A percentile compares a stretch with the other conserved stretches of the same genome.
Conservation (phyloP, 2,329 filamentous ascomycete genomes). For the Claviceps paspali region DNA sequence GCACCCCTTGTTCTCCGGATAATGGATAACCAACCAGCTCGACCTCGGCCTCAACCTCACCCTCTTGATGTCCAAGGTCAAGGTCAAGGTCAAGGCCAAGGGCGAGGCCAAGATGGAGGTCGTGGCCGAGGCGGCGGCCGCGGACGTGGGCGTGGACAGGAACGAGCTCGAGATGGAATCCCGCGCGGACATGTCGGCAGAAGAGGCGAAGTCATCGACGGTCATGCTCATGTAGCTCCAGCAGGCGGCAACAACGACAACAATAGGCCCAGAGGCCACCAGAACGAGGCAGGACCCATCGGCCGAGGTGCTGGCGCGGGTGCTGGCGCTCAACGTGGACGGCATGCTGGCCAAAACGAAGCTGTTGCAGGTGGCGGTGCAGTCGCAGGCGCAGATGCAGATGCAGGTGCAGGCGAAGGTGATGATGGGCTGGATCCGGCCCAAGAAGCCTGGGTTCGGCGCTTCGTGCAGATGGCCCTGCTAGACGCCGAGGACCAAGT, state of each 20-base stretch:
- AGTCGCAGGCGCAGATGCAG: slow-evolving; percentile 3
- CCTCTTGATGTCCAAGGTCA: neutral
- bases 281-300: neutral
- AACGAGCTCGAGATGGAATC: neutral
- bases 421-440: slow-evolving; percentile 25
- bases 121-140: neutral
- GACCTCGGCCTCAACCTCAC: neutral
- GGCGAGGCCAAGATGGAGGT: neutral
- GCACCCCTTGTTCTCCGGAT: slow-evolving; percentile 42
- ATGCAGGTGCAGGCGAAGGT: slow-evolving; percentile 3
- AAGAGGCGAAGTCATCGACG: neutral
- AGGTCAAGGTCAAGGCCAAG: too few relatives aligned
- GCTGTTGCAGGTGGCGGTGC: slow-evolving; percentile 4
- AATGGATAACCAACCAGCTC: slow-evolving; percentile 20
- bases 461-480: slow-evolving; percentile 38
- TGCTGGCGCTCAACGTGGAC: slow-evolving; percentile 1
- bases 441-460: slow-evolving; percentile 36
- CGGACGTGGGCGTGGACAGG: neutral
- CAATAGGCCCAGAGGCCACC: neutral
- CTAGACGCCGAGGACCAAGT: slow-evolving; percentile 36
- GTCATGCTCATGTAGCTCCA: too few relatives aligned
- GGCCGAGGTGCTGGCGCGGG: neutral
- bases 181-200: neutral
- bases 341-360: slow-evolving; percentile 1
- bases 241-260: neutral